Evolutionary conservation across 73 alveolate species (phyloP).

Genomic region (Tetrahymena thermophila): DNA sequence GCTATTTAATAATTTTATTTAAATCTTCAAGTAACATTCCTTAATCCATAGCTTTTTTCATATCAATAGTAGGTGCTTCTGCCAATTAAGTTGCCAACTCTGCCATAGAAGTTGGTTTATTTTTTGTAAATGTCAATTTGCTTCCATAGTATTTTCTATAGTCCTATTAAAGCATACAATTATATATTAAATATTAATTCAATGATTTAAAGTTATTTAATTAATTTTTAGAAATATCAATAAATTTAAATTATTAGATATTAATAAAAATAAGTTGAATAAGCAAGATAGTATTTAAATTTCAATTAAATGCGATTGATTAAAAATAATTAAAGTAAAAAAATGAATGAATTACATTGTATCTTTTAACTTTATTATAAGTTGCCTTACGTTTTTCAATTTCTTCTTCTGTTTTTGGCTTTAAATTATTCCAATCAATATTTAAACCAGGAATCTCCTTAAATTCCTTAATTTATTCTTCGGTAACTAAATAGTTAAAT

Average conservation of each 20-base stretch:
- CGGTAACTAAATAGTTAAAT: background rate
- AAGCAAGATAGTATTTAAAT: too few species aligned
- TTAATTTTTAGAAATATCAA: too few species aligned
- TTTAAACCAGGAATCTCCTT: background rate
- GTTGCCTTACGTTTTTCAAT: background rate
- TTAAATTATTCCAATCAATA: background rate
- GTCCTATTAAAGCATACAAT: too few species aligned
- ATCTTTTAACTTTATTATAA: background rate
- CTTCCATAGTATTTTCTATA: background rate
- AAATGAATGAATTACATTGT: background rate
- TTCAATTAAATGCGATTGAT: too few species aligned
- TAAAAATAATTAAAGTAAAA: too few species aligned
- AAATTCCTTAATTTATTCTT: background rate
- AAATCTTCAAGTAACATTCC: background rate
- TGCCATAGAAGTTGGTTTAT: background rate
- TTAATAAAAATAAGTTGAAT: too few species aligned
- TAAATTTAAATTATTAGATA: too few species aligned
- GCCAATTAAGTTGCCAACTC: background rate
- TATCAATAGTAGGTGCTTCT: background rate
- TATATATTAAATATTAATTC: too few species aligned
- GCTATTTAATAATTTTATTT: background rate
- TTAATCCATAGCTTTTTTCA: background rate
- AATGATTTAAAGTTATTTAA: too few species aligned
- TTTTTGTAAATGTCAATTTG: background rate
- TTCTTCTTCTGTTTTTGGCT: background rate